Conservation (phyloP, 257 asterid species). For the Nicotiana tabacum region DNA sequence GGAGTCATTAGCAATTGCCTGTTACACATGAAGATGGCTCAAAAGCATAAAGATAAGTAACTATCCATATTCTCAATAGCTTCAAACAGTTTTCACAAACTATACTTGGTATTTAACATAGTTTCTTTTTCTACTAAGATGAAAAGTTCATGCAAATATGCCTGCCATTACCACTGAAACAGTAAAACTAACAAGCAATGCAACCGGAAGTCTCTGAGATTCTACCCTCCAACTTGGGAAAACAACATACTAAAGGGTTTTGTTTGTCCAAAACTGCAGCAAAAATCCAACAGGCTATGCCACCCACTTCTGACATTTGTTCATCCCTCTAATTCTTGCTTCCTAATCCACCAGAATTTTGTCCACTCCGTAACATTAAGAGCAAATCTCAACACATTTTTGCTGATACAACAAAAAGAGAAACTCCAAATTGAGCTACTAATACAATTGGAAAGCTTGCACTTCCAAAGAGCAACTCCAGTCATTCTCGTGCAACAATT, state of each 20-base stretch:
- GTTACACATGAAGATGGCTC: too few species aligned
- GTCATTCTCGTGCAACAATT: too few species aligned
- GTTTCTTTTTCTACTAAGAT: neutral
- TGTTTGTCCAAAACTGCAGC: neutral
- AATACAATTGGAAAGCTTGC: too few species aligned
- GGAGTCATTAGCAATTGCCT: neutral
- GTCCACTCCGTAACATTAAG: neutral
- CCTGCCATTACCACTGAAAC: neutral
- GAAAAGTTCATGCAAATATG: neutral
- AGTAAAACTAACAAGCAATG: neutral
- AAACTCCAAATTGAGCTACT: neutral
- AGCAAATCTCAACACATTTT: neutral
- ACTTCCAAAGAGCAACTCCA: too few species aligned
- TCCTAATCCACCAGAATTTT: neutral
- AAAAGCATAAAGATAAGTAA: too few species aligned
- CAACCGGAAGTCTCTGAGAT: neutral
- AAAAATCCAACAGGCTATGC: neutral
- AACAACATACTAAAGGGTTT: neutral
- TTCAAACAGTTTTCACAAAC: neutral
- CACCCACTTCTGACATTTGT: neutral
- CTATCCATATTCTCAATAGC: neutral
- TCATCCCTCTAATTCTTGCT: neutral
- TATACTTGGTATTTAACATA: neutral
- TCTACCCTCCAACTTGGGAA: neutral
- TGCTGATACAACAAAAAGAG: neutral